Evolutionary conservation across 352 stramenopile genomes (phyloP), one percentile per base, ranked within the genome.

Genomic region (Pythium vanterpoolii): DNA sequence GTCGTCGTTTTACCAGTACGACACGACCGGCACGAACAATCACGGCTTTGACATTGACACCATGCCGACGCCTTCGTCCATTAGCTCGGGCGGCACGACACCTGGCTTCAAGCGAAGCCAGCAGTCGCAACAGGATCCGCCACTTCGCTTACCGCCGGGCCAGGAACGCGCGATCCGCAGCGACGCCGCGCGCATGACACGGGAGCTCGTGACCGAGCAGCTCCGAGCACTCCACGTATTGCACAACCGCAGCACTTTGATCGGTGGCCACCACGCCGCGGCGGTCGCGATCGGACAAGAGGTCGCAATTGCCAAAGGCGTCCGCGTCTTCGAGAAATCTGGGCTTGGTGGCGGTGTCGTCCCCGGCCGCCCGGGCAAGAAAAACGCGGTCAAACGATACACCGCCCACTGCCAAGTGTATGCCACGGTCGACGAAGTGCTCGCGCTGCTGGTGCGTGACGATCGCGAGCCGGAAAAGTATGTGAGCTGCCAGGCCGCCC

Each of bases 1-100:
- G 31, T 68, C 60, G 36, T 54, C 52, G 6, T 62, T 62, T 48
- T 62, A 62, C 44, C 60, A 62, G 53, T 68, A 62, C 39, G 53
- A 62, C 46, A 62, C 31, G 16, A 68, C 52, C 14, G 49, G 40
- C 28, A 39, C 26, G 10, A 39, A 30, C 38, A 30, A 10, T 21
- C 14, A 21, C 33, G 19, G 33, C 19, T 8, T 38, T 23, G 49
- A 54, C 30, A 19, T 42, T 1, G 36, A 56, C 26, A 34, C 31
- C 31, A 64, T 51, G 51, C n/a, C 43, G 4, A 48, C 51, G 24
- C 34, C 50, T 43, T 38, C 50, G 49, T 59, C 60, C 21, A 23
- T 52, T 8, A 36, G 6, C 45, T 56, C 50, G 16, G 19, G 34
- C 23, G 45, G 48, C 28, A 34, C 34, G 6, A n/a, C n/a, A n/a